Conservation (phyloP, 2,329 filamentous ascomycete genomes). For the Aspergillus cejpii region DNA sequence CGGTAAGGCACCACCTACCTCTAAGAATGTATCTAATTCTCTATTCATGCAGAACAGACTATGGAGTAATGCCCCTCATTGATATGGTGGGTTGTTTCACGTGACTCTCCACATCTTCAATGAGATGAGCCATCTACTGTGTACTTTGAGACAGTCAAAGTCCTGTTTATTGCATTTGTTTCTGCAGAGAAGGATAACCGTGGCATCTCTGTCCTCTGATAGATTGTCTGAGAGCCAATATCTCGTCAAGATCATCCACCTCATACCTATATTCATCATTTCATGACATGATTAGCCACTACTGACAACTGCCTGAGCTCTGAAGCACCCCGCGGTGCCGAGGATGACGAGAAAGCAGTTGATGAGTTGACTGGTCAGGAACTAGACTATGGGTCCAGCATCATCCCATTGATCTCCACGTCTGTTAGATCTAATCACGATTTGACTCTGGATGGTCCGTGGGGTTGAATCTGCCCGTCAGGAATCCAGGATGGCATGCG, state of each 20-base stretch:
- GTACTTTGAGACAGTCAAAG: too few relatives aligned
- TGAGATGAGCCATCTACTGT: too few relatives aligned
- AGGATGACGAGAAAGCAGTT: too few relatives aligned
- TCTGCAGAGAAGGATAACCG: too few relatives aligned
- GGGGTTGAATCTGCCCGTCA: neutral
- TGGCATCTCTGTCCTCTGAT: too few relatives aligned
- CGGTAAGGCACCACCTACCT: too few relatives aligned
- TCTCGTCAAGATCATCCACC: neutral
- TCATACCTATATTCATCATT: neutral
- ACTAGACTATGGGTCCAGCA: neutral
- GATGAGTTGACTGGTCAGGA: constrained; percentile 10
- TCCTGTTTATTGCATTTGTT: too few relatives aligned
- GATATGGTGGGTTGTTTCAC: neutral
- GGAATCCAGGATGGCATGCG: neutral
- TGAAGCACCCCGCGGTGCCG: constrained; percentile 1
- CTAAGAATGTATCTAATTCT: too few relatives aligned
- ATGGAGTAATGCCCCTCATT: neutral
- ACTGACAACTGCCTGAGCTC: too few relatives aligned
- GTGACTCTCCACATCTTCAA: neutral
- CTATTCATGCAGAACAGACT: neutral
- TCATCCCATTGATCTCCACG: constrained; percentile 6
- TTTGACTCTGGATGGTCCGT: neutral
- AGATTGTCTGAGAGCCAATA: constrained; percentile 4
- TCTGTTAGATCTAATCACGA: constrained; percentile 1
- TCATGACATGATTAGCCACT: neutral